Percentiles rank a stretch among this genome's conserved stretches.
phyloP scores from a whole-genome alignment of 73 alveolate species.

The Halteria grandinella region DNA sequence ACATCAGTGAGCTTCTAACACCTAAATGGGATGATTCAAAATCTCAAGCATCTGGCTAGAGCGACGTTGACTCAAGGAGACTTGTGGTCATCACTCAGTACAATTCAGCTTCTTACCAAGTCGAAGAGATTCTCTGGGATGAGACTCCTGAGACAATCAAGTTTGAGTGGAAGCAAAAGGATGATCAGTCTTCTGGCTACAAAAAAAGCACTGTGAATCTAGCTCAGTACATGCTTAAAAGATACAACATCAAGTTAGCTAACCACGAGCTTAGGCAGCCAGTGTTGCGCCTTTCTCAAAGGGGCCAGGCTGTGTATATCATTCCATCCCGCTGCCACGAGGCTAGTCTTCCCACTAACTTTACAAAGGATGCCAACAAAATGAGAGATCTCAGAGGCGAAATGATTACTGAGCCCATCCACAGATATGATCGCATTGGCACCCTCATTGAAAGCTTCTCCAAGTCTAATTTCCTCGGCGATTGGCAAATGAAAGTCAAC shows the following conservation, averaged over 20 bases:
- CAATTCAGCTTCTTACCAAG: conserved; percentile 29
- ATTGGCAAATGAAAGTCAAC: conserved; percentile 21
- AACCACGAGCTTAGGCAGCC: conserved; percentile 54
- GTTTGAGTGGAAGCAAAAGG: neutral
- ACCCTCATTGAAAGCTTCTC: conserved; percentile 4
- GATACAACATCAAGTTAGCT: conserved; percentile 9
- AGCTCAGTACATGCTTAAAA: neutral
- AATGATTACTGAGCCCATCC: conserved; percentile 14
- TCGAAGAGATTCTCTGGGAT: conserved; percentile 12
- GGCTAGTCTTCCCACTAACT: conserved; percentile 88
- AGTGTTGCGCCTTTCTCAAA: conserved; percentile 43
- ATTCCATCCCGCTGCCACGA: conserved; percentile 83
- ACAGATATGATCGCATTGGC: conserved; percentile 11
- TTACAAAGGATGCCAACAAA: conserved; percentile 53
- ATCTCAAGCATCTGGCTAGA: too few relatives aligned
- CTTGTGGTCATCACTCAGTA: conserved; percentile 40
- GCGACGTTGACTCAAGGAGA: neutral
- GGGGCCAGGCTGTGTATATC: conserved; percentile 54
- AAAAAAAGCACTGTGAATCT: neutral
- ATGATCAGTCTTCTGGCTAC: neutral
- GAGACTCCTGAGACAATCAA: neutral
- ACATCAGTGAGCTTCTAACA: neutral
- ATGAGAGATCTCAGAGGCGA: conserved; percentile 18
- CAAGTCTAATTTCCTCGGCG: neutral
- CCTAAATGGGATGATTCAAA: conserved; percentile 5